phyloP scores from a whole-genome alignment of 2,329 filamentous ascomycete species.

The Madurella mycetomatis region DNA sequence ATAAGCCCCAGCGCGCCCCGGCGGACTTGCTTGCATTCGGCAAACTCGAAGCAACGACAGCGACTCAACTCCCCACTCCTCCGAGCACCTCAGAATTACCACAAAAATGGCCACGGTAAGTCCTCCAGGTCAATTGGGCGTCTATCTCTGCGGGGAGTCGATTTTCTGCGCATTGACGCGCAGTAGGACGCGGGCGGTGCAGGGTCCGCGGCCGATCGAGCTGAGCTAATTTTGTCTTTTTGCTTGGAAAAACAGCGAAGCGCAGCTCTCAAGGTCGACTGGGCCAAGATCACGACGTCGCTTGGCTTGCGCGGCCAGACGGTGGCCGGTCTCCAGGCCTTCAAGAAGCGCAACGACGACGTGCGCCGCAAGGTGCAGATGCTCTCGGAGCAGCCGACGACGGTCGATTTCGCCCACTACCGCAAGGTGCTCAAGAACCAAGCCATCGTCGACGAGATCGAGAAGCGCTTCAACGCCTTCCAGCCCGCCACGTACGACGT shows the following conservation, averaged over 20 bases:
- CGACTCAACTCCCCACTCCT: conserved; percentile 47
- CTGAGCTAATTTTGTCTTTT: conserved; percentile 51
- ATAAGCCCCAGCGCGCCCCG: conserved; percentile 13
- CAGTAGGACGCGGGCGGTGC: neutral
- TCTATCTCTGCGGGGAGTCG: neutral
- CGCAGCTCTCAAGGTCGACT: conserved; percentile 99
- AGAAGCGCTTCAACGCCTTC: conserved; percentile 89
- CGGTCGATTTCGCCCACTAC: conserved; percentile 92
- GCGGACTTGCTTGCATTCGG: conserved; percentile 23
- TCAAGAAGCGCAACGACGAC: conserved; percentile 99
- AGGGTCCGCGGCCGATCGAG: neutral
- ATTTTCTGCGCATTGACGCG: neutral
- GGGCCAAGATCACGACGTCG: conserved; percentile 88
- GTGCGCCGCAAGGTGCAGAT: conserved; percentile 87
- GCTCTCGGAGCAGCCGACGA: conserved; percentile 78
- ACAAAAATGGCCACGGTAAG: conserved; percentile 67
- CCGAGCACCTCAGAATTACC: conserved; percentile 42
- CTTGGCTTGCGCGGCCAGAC: conserved; percentile 96
- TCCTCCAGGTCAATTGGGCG: conserved; percentile 30
- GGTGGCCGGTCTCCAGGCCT: conserved; percentile 81
- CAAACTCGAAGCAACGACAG: conserved; percentile 41
- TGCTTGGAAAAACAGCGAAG: conserved; percentile 64
- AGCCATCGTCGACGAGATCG: conserved; percentile 91
- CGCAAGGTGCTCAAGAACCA: conserved; percentile 91
- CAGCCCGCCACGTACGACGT: conserved; percentile 93